phyloP scores from a whole-genome alignment of 2,329 filamentous ascomycete species.

The Bipolaris cookei region DNA sequence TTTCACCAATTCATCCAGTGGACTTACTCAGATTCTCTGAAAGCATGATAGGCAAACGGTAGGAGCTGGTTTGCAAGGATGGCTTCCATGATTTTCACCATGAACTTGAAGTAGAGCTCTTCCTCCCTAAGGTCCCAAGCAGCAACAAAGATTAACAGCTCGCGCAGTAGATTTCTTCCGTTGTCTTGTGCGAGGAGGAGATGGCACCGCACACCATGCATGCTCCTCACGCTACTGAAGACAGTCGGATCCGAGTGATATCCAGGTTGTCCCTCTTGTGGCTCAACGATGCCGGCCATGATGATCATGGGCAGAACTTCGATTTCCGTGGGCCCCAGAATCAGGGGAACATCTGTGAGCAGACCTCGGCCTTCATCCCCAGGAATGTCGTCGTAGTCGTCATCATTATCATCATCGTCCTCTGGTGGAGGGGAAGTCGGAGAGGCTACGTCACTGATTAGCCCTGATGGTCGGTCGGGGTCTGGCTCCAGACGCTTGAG shows the following conservation, averaged over 20 bases:
- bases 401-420: conserved; percentile 70
- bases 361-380: conserved; percentile 78
- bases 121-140: conserved; percentile 96
- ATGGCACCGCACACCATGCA: conserved; percentile 88
- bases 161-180: conserved; percentile 84
- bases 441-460: conserved; percentile 49
- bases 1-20: accelerated
- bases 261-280: conserved; percentile 71
- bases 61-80: conserved; percentile 88
- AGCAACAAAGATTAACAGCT: conserved; percentile 93
- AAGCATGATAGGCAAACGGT: conserved; percentile 89
- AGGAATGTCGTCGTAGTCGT: conserved; percentile 76
- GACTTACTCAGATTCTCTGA: conserved; percentile 67
- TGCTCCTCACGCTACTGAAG: conserved; percentile 68
- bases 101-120: conserved; percentile 94
- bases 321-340: conserved; percentile 91
- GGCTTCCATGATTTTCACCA: conserved; percentile 92
- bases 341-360: conserved; percentile 91
- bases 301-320: conserved; percentile 97
- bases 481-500: conserved; percentile 58
- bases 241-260: conserved; percentile 56
- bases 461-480: conserved; percentile 49
- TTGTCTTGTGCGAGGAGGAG: conserved; percentile 89
- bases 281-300: conserved; percentile 90
- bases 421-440: conserved; percentile 54